Evolutionary conservation across 495 filamentous ascomycete genomes (phyloP), one percentile per base, ranked within the genome.

Genomic region (Aspergillus ostianus): DNA sequence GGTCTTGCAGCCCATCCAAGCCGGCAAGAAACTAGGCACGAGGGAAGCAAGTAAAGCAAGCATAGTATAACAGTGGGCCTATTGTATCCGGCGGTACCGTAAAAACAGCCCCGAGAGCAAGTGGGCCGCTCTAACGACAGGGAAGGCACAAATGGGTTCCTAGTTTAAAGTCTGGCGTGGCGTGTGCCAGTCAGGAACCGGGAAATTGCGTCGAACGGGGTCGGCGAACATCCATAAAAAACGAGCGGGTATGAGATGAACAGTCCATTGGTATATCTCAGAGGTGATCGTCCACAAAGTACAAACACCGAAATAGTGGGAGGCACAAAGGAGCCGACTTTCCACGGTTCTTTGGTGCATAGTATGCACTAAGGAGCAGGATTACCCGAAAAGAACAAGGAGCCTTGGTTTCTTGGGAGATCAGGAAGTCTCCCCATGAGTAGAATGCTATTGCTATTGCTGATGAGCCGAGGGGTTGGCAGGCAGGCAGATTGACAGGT

Each of bases 151-250:
- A 49, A 20, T 49, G 18, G 13, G 47, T 49, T 26, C 47, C 47
- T 49, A 26, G 47, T 17, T 41, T 41, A 41, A 41, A 41, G 36
- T 41, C 36, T 41, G 36, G 36, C 10, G 15, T n/a, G 36, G 12
- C 36, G 47, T 26, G 47, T 57, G 55, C 55, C 55, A 57, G 48
- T 55, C 52, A 41, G 51, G 23, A 47, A 21, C 21, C 19, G 10
- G 36, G 41, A 59, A 41, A 20, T 49, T 20, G 47, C 47, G 47
- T 26, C 23, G 3, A 26, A 49, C 19, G 48, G 41, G 27, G 29
- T 46, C 51, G 48, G 45, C 47, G 44, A 54, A 26, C 26, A 18
- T 18, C 45, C 44, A 36, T 21, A 29, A 50, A 60, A 60, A 23
- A 19, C 26, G 51, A n/a, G 51, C 45, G 15, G 51, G 23, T 49